Evolutionary conservation across 1,284 basidiomycete genomes (phyloP), one percentile per base, ranked within the genome.

Genomic region (Leccinum pachyderme): DNA sequence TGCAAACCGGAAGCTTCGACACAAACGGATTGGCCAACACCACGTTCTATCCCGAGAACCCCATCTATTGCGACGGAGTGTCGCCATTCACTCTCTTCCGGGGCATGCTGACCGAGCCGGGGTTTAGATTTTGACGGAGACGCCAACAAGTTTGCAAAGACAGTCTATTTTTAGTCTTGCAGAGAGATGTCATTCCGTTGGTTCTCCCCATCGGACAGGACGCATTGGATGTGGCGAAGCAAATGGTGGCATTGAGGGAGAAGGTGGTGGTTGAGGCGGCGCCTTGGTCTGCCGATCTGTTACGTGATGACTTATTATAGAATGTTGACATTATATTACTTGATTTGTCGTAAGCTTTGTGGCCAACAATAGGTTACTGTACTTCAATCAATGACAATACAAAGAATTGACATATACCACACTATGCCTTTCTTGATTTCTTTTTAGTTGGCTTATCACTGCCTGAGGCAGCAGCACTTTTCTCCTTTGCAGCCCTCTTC

Each of bases 191-290:
- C 7, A 44, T 58, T 25, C 57, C 57, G 32, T 31, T 50, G 25
- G 43, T 47, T 12, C 24, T 58, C 18, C 57, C 57, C 4, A 49
- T 62, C 11, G 60, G 62, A 45, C 37, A 54, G 25, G 61, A 62
- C 15, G 54, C 61, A 2, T 45, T 62, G 32, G 44, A 18, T 47
- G 27, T 53, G 11, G 48, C 58, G 12, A 54, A 49, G 24, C 46
- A 35, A 6, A 32, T 24, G 11, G 41, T 6, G 5, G 39, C 48
- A 24, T 33, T 44, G 45, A 35, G 54, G 3, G 47, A 57, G 32
- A 39, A 44, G 18, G 49, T 48, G 18, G 47, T 60, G 9, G 13
- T 49, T 13, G 57, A 28, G 12, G 61, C 49, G 13, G 41, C 13
- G 37, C 39, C 47, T 24, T 62, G 50, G 62, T 64, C 52, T n/a